Base-by-base conservation (phyloP, 805 yeast species). In the Candida verbasci region DNA sequence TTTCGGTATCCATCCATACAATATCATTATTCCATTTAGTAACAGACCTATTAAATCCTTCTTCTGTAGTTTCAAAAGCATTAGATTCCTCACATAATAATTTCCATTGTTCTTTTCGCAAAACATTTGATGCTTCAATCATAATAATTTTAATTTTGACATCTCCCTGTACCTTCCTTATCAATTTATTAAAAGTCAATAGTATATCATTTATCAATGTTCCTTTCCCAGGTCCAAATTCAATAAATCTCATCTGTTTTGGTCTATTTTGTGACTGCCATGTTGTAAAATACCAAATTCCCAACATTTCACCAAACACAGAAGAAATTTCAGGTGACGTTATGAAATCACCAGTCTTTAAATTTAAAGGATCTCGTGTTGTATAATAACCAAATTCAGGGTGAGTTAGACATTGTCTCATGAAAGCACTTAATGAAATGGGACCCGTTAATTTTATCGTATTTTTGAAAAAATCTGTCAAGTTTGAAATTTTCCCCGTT, bases 241-340 rank as follows among this genome's bases (percentile, higher is more conserved):
- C 95, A 7, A 84, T 65, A 9, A 86, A 50, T 35, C 80, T 61
- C 17, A 82, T 57, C 9, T 53, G 50, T n/a, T 48, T 26, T 0
- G 85, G 80, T 29, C 55, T 63, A 18, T 73, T 68, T 45, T 82
- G 89, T 1, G 63, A 53, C 23, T 72, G 41, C 85, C 88, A 84
- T 9, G 60, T 54, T 9, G 74, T 62, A 41, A 64, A 76, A 39
- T 70, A 63, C 86, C 94, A 86, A 4, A 86, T 60, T 0, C 93
- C 95, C 40, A 84, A 69, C 64, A 84, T 74, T 54, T 86, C 95
- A 15, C 95, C 95, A 63, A 86, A 86, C 62, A 86, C 81, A 26
- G 85, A 86, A 6, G 91, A 82, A 34, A 86, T 84, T 56, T 86
- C 95, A 0, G 95, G 95, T 0, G 91, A 81, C 0, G 95, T 86